Conservation (phyloP, 2,329 filamentous ascomycete genomes). For the Ophiostoma piceae region DNA sequence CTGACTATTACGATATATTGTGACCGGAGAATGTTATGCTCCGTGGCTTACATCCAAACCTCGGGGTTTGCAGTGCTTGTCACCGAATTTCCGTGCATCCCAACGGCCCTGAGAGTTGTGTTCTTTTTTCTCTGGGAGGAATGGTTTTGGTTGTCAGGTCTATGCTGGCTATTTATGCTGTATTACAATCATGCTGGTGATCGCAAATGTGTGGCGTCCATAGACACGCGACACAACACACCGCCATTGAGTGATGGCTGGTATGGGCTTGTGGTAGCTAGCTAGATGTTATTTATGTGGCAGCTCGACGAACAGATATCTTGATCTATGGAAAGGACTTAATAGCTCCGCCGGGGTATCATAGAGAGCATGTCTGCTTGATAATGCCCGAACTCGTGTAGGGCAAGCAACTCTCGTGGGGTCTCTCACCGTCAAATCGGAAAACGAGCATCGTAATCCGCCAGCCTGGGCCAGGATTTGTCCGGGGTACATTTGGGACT, state of each 20-base stretch:
- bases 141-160: not conserved
- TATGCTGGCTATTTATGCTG: not conserved
- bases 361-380: not conserved
- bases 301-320: not conserved
- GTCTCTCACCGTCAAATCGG: not conserved
- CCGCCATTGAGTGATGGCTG: too few species aligned
- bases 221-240: not conserved
- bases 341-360: not conserved
- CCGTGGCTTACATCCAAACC: not conserved
- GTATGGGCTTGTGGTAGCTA: too few species aligned
- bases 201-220: not conserved
- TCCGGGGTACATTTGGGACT: not conserved
- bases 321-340: not conserved
- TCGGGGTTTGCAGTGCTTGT: constrained; percentile 4
- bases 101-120: not conserved
- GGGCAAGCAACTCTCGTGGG: not conserved
- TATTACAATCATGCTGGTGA: not conserved
- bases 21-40: not conserved
- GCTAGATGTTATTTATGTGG: too few species aligned
- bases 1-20: not conserved
- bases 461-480: not conserved
- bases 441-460: constrained; percentile 6
- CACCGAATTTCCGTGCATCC: not conserved
- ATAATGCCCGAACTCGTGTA: not conserved
- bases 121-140: not conserved